These are phyloP conservation scores for Escallonia rubra DNA, from an alignment of 129 eudicot species.

Conservation along the genomic window DNA sequence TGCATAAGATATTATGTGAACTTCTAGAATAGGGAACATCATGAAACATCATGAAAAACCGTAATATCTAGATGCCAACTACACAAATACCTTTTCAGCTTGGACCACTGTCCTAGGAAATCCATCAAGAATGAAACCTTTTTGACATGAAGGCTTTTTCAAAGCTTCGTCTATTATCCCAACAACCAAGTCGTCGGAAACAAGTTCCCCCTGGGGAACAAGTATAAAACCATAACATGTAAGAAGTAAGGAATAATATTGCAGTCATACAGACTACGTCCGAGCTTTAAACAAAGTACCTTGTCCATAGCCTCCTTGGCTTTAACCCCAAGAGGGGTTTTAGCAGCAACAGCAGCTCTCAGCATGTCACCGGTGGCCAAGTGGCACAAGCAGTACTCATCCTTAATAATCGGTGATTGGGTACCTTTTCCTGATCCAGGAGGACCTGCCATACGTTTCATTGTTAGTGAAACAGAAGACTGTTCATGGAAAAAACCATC, in stretches of 20 bases:
- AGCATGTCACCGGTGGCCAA: slow-evolving; percentile 95
- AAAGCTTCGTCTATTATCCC: slow-evolving; percentile 94
- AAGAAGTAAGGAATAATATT: not conserved
- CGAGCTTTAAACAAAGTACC: slow-evolving; percentile 25
- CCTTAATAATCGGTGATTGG: slow-evolving; percentile 88
- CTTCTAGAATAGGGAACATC: not conserved
- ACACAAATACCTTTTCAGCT: slow-evolving; percentile 61
- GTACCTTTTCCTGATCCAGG: slow-evolving; percentile 99
- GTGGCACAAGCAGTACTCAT: slow-evolving; percentile 90
- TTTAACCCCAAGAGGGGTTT: slow-evolving; percentile 88
- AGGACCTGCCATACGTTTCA: slow-evolving; percentile 54
- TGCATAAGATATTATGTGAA: slow-evolving; percentile 20
- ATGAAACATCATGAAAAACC: not conserved
- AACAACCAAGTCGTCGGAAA: slow-evolving; percentile 92
- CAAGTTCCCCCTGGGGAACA: slow-evolving; percentile 71
- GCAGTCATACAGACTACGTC: slow-evolving; percentile 8
- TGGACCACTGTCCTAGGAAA: slow-evolving; percentile 90
- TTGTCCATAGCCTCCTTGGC: slow-evolving; percentile 97
- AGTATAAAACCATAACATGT: not conserved
- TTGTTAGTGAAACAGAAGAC: slow-evolving; percentile 1
- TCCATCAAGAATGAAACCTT: slow-evolving; percentile 97
- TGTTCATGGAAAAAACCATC: too few species aligned
- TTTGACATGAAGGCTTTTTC: slow-evolving; percentile 89
- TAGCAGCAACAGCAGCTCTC: slow-evolving; percentile 95
- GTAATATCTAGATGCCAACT: not conserved